A percentile compares a stretch with the other conserved stretches of the same genome.
Conservation (phyloP, 129 eudicot species). For the Chrysanthemum seticuspe region DNA sequence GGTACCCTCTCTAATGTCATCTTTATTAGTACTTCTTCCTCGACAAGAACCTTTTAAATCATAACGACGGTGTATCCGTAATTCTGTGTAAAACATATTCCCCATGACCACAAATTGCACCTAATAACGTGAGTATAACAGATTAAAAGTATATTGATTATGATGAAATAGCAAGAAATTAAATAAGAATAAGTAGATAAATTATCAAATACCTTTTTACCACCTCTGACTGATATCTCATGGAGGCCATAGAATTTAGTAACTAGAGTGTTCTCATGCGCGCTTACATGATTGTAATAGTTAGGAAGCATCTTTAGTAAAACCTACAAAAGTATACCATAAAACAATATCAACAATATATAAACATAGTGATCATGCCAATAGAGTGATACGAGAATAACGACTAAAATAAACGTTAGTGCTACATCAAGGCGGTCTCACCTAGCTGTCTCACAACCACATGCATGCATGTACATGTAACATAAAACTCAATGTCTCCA, state of each 20-base stretch:
- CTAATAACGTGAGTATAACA: slow-evolving; percentile 37
- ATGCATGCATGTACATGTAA: too few species aligned
- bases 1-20: slow-evolving; percentile 49
- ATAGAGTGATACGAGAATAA: background rate
- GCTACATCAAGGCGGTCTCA: too few species aligned
- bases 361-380: background rate
- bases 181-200: background rate
- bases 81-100: slow-evolving; percentile 81
- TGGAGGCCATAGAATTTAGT: slow-evolving; percentile 88
- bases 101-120: slow-evolving; percentile 94
- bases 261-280: slow-evolving; percentile 74
- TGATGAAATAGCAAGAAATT: background rate
- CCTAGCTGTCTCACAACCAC: too few species aligned
- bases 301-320: slow-evolving; percentile 79
- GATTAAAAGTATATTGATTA: background rate
- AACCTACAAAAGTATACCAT: slow-evolving; percentile 39
- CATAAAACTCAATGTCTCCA: too few species aligned
- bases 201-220: slow-evolving; percentile 61
- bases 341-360: slow-evolving; percentile 9
- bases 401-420: too few species aligned
- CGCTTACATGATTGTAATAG: slow-evolving; percentile 67
- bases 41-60: slow-evolving; percentile 82
- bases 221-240: slow-evolving; percentile 46
- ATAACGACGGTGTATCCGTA: slow-evolving; percentile 75
- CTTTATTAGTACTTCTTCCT: slow-evolving; percentile 70